Conservation (phyloP, 306 rosid genomes). For the Castanea sativa region DNA sequence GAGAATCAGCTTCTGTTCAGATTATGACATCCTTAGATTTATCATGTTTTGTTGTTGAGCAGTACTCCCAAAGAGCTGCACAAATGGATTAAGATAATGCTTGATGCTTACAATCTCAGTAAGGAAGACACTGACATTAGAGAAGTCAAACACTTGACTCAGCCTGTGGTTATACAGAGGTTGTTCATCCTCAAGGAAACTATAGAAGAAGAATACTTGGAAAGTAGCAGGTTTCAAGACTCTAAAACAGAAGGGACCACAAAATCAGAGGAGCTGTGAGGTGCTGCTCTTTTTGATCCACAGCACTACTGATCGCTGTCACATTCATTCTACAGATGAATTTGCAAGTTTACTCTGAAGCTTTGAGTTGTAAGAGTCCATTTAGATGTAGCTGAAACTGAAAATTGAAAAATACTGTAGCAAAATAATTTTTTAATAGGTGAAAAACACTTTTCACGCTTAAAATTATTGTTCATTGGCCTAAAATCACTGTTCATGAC, state of each 20-base stretch:
- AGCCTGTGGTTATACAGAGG: constrained; percentile 80
- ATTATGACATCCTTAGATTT: neutral
- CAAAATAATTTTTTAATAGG: too few relatives aligned
- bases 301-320: neutral
- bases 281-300: neutral
- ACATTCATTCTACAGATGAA: neutral
- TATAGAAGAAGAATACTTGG: constrained; percentile 78
- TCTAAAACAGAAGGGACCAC: constrained; percentile 42
- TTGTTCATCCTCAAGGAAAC: constrained; percentile 78
- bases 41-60: constrained; percentile 22
- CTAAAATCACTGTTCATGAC: too few relatives aligned
- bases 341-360: neutral
- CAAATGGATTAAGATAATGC: constrained; percentile 94
- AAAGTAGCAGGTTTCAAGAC: constrained; percentile 3
- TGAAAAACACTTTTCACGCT: too few relatives aligned
- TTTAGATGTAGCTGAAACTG: too few relatives aligned
- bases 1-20: neutral
- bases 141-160: constrained; percentile 68
- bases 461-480: too few relatives aligned
- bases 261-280: constrained; percentile 39
- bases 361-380: neutral
- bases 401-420: too few relatives aligned
- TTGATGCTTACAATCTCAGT: constrained; percentile 80
- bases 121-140: constrained; percentile 83
- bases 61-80: constrained; percentile 88